phyloP scores from a whole-genome alignment of 2,329 filamentous ascomycete species.

The Fusarium floridanum region DNA sequence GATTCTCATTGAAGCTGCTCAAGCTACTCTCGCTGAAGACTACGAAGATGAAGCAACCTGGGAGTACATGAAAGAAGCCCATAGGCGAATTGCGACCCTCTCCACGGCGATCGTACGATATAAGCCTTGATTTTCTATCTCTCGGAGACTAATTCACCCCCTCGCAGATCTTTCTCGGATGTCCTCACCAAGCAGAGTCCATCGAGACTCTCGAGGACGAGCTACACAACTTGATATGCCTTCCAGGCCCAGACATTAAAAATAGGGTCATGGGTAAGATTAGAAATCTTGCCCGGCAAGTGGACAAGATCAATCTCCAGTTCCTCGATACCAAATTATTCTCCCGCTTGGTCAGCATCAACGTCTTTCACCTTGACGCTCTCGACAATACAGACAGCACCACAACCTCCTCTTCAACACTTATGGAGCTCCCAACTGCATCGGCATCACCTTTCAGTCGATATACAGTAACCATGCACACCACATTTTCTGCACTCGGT shows the following conservation, averaged over 20 bases:
- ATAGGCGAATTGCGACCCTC: neutral
- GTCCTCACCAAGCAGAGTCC: neutral
- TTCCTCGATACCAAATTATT: neutral
- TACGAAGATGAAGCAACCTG: neutral
- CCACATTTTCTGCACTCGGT: neutral
- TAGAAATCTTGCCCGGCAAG: neutral
- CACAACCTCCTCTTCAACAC: neutral
- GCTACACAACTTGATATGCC: neutral
- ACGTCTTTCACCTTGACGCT: neutral
- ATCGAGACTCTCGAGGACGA: neutral
- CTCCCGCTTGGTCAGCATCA: neutral
- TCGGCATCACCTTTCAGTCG: neutral
- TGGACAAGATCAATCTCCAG: neutral
- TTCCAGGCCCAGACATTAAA: neutral
- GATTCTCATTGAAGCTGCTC: neutral
- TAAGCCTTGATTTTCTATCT: rapidly evolving
- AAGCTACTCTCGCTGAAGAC: neutral
- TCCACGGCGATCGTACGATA: neutral
- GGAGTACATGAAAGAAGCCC: neutral
- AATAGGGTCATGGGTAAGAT: neutral
- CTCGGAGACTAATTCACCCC: neutral
- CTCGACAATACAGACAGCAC: neutral
- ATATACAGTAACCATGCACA: neutral
- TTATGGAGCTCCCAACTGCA: neutral
- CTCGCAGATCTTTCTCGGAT: conserved; percentile 8